A percentile compares a stretch with the other conserved stretches of the same genome.
These are phyloP conservation scores for Auriscalpium vulgare DNA, from an alignment of 768 basidiomycete genomes.

Conservation along the genomic window DNA sequence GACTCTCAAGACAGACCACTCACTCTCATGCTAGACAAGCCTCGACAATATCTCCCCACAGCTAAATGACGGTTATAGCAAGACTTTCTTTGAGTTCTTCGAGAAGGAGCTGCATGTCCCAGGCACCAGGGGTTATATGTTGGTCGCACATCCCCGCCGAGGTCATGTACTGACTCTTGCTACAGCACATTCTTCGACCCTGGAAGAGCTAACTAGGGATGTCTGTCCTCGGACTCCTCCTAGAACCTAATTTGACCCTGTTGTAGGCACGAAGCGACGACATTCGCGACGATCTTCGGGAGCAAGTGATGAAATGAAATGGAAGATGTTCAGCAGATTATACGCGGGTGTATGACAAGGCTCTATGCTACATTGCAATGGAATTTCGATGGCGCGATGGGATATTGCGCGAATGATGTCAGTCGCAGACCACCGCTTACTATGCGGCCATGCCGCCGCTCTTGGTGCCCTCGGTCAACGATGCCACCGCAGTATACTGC, in stretches of 20 bases:
- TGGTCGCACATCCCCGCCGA: neutral
- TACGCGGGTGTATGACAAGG: conserved; percentile 13
- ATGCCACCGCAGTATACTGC: too few species aligned
- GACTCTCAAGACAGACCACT: neutral
- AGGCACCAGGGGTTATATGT: conserved; percentile 57
- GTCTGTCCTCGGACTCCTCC: conserved; percentile 10
- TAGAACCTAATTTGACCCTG: neutral
- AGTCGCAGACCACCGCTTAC: too few species aligned
- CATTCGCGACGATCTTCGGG: conserved; percentile 37
- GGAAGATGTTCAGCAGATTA: too few species aligned
- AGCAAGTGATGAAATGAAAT: neutral
- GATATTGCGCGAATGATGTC: too few species aligned
- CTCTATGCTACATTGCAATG: too few species aligned
- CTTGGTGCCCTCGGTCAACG: too few species aligned
- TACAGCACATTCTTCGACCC: conserved; percentile 43
- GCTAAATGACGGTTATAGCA: conserved; percentile 45
- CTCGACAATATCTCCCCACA: conserved; percentile 32
- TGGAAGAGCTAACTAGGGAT: conserved; percentile 40
- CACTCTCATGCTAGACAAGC: neutral
- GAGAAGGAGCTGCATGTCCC: conserved; percentile 42
- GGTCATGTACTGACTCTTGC: neutral
- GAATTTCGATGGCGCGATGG: too few species aligned
- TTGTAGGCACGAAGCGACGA: conserved; percentile 35
- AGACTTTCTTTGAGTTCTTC: conserved; percentile 46
- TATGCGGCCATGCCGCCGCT: too few species aligned